Base-by-base conservation (phyloP, 2,329 filamentous ascomycete genomes). In the Cladosporium sphaerospermum region DNA sequence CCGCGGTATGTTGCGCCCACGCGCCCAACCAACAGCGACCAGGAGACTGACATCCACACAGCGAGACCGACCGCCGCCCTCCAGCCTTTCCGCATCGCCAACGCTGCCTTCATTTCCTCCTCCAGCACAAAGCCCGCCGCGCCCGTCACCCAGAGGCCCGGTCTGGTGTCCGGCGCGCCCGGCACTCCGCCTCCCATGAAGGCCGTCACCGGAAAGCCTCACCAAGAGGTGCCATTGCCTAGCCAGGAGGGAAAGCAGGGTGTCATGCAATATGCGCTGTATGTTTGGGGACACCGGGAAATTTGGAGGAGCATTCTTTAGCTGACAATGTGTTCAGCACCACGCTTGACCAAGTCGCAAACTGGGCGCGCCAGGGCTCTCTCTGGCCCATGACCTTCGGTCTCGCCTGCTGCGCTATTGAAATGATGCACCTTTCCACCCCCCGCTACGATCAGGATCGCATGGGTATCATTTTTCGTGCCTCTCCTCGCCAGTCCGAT, bases 371-470 rank as follows among this genome's bases (percentile, higher is more conserved):
- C 49, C 87, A 93, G 73, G 82, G 84, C 54, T 95, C 89, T 14
- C 78, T 93, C 52, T 95, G 89, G 89, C 89, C 89, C 62, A 85
- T 95, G 80, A 90, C 87, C 47, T 95, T 95, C 69, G 89, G 86
- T 52, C 85, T 93, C 47, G 89, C 89, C 66, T 95, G 89, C 79
- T 95, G 89, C 72, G 88, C 86, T 71, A 75, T 95, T 68, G 89
- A 95, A 71, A 95, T 95, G 89, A 95, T 95, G 89, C 87, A 92
- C 70, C 78, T 89, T 18, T 93, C 88, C 36, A 89, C 88, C 56
- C 89, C 89, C 10, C 85, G 89, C 37, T 93, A 95, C 81, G 89
- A 95, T 67, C 88, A 93, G 69, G 89, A 95, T 73, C 83, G 89
- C 37, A 78, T 92, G 56, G 89, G 89, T 60, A 93, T 95, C 68